Evolutionary conservation across 2,329 filamentous ascomycete genomes (phyloP).

Genomic region (Fusarium temperatum): DNA sequence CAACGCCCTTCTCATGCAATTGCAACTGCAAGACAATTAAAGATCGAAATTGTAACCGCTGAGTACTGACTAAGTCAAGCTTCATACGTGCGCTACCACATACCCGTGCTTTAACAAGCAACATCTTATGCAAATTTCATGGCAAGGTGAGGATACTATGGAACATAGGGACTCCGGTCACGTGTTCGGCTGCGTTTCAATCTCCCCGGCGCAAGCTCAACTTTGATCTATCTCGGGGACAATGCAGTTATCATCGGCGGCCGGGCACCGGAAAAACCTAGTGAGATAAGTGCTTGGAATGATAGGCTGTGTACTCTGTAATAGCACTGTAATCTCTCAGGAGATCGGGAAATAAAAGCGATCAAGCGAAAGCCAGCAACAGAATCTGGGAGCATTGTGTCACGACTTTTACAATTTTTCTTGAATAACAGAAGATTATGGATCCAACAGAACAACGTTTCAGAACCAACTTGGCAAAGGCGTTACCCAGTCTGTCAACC

Average conservation of each 20-base stretch:
- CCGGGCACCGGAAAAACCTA: too few relatives aligned
- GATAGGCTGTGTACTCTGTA: neutral
- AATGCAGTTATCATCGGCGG: neutral
- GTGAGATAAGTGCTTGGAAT: neutral
- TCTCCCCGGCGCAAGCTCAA: neutral
- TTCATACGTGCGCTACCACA: too few relatives aligned
- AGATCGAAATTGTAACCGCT: too few relatives aligned
- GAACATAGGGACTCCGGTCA: neutral
- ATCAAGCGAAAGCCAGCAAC: neutral
- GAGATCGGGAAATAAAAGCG: neutral
- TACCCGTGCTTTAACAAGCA: too few relatives aligned
- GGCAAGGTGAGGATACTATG: too few relatives aligned
- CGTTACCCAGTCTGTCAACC: neutral
- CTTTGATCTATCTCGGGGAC: neutral
- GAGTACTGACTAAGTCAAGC: too few relatives aligned
- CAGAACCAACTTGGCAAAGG: neutral
- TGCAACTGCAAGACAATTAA: too few relatives aligned
- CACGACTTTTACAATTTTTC: accelerated
- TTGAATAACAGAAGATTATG: neutral
- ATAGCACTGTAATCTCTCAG: accelerated
- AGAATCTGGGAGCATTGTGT: neutral
- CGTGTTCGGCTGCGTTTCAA: neutral
- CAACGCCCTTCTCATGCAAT: too few relatives aligned
- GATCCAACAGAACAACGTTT: neutral
- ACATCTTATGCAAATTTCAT: too few relatives aligned